Evolutionary conservation across 352 stramenopile species (phyloP).

Genomic region (Blastocystis hominis): DNA sequence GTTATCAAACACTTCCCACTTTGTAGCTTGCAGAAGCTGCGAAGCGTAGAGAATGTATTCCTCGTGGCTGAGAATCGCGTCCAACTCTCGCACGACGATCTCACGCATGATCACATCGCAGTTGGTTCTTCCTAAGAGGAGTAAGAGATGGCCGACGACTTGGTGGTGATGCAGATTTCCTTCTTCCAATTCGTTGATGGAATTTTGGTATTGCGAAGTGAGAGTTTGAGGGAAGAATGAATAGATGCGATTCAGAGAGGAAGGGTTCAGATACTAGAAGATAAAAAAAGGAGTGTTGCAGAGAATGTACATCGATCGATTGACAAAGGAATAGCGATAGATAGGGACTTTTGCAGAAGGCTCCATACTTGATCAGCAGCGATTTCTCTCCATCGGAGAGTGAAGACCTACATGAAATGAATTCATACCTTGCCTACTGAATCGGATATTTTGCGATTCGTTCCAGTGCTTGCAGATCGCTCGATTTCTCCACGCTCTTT

Average conservation of each 20-base stretch:
- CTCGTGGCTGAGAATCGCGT: not conserved
- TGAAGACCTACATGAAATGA: not conserved
- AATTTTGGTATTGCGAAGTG: not conserved
- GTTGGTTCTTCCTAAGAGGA: not conserved
- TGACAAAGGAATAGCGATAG: not conserved
- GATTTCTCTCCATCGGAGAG: constrained; percentile 15
- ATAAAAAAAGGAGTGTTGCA: not conserved
- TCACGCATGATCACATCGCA: not conserved
- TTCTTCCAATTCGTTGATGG: not conserved
- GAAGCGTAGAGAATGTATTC: constrained; percentile 39
- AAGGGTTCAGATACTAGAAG: not conserved
- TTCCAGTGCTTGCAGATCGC: not conserved
- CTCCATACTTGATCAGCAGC: not conserved
- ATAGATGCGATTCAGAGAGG: not conserved
- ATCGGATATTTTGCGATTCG: not conserved
- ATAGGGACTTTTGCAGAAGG: not conserved
- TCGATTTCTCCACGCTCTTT: not conserved
- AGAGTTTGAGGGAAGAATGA: not conserved
- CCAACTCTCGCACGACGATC: not conserved
- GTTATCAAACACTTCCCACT: constrained; percentile 66
- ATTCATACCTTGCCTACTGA: not conserved
- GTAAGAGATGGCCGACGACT: not conserved
- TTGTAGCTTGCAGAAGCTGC: constrained; percentile 65
- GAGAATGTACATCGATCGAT: not conserved
- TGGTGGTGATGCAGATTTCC: not conserved